Evolutionary conservation across 352 stramenopile genomes (phyloP), one percentile per base, ranked within the genome.

Genomic region (Phytopythium aichiense): DNA sequence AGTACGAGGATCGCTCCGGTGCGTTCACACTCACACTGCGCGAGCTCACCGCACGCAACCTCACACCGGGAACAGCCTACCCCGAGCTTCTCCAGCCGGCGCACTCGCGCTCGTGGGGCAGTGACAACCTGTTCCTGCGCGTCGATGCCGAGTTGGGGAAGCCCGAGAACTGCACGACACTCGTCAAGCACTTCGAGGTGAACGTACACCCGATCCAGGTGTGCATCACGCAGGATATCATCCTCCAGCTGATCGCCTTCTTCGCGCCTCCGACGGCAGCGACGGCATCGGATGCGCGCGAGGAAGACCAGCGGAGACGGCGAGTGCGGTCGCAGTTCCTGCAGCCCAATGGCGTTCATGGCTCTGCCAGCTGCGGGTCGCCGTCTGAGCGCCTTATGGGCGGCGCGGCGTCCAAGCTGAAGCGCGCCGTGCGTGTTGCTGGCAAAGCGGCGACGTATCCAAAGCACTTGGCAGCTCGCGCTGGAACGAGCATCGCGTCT

Each of bases 141-240:
- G 53, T 93, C 20, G 82, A 93, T 53, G 81, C 82, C 13, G 86
- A 94, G 54, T 77, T 93, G 20, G 72, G 76, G n/a, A 74, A 79
- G 35, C 81, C 86, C 12, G 72, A 89, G 2, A 64, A 69, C 31
- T 78, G 69, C 1, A 80, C 85, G 37, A 86, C 76, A 20, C 58
- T 95, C 31, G 71, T 95, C 12, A 77, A 91, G 43, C 87, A 93
- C 72, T 92, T 94, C 64, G 84, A 94, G 66, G 65, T 95, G 31
- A 95, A 95, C 37, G 77, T 93, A 2, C 83, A 92, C 48, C 87
- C 87, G 6, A 76, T 95, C n/a, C 83, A 95, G 65, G 75, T 95
- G 33, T 93, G 83, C 56, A 71, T 95, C 48, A 91, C 86, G 2
- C 83, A 92, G 18, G 82, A 93, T 31, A 70, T 90, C 15, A 84